phyloP scores from a whole-genome alignment of 2,329 filamentous ascomycete genomes.

The Orbilia javanica region DNA sequence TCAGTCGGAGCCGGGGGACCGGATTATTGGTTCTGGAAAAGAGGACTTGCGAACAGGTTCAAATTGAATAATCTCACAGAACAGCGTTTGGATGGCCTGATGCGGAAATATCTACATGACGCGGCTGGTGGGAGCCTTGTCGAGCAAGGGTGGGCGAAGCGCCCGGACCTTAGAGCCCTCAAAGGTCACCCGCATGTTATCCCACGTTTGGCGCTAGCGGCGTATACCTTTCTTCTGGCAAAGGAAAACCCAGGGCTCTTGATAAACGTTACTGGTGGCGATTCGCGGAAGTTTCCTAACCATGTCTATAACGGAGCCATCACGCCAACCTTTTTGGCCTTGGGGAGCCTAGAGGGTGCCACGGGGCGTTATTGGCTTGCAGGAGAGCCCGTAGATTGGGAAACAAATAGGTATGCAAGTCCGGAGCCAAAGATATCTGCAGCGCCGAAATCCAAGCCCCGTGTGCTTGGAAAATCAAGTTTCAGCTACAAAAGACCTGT shows the following conservation, averaged over 20 bases:
- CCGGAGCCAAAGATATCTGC: not conserved
- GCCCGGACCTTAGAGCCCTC: conserved; percentile 57
- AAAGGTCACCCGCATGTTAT: conserved; percentile 63
- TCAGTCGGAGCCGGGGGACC: conserved; percentile 63
- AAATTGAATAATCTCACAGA: conserved; percentile 61
- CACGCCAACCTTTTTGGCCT: conserved; percentile 64
- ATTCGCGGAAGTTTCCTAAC: conserved; percentile 62
- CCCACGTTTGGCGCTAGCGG: conserved; percentile 64
- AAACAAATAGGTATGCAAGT: not conserved
- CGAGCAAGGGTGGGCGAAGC: conserved; percentile 25
- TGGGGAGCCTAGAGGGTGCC: conserved; percentile 63
- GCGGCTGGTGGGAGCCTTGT: conserved; percentile 32
- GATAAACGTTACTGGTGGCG: conserved; percentile 65
- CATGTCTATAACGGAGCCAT: conserved; percentile 60
- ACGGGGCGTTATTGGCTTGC: conserved; percentile 64
- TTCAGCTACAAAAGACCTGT: too few species aligned
- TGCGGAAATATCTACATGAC: conserved; percentile 61
- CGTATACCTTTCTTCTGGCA: conserved; percentile 63
- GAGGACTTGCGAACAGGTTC: conserved; percentile 60
- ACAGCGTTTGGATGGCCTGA: conserved; percentile 62
- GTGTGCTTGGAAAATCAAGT: not conserved
- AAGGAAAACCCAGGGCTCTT: conserved; percentile 61
- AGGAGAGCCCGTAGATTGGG: not conserved
- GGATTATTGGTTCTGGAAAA: conserved; percentile 8
- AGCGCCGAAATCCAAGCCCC: not conserved